Conservation (phyloP, 1,139 yeast species). For the Kluyveromyces sp. region DNA sequence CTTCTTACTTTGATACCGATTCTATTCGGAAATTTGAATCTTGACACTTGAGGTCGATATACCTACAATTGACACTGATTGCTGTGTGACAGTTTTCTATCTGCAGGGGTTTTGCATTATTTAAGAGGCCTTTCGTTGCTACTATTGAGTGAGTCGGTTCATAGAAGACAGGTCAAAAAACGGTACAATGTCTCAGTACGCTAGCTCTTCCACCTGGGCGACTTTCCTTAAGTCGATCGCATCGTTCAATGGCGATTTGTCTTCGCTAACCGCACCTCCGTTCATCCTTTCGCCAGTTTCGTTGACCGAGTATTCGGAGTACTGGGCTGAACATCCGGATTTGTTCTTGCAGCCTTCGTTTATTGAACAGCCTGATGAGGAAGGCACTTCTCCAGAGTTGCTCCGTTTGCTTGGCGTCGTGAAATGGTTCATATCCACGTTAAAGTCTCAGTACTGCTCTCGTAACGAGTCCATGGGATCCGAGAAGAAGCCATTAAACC, state of each 20-base stretch:
- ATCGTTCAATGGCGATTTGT: slow-evolving; percentile 87
- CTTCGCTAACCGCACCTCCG: slow-evolving; percentile 96
- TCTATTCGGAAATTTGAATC: too few relatives aligned
- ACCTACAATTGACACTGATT: too few relatives aligned
- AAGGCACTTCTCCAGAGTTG: slow-evolving; percentile 28
- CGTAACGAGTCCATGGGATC: slow-evolving; percentile 85
- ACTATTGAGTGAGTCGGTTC: too few relatives aligned
- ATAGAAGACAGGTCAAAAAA: neutral
- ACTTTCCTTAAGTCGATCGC: slow-evolving; percentile 87
- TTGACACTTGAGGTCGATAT: too few relatives aligned
- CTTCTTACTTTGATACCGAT: too few relatives aligned
- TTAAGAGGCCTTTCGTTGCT: too few relatives aligned
- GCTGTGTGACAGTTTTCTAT: too few relatives aligned
- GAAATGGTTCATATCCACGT: slow-evolving; percentile 84
- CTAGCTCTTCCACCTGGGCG: slow-evolving; percentile 50
- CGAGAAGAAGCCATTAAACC: slow-evolving; percentile 93
- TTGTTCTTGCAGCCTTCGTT: slow-evolving; percentile 65
- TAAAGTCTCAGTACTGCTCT: slow-evolving; percentile 88
- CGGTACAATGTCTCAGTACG: slow-evolving; percentile 25
- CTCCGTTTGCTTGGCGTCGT: slow-evolving; percentile 69
- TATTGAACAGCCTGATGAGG: slow-evolving; percentile 35
- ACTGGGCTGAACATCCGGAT: slow-evolving; percentile 89
- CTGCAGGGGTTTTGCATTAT: too few relatives aligned
- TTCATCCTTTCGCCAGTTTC: slow-evolving; percentile 90
- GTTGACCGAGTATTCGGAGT: slow-evolving; percentile 82